Conservation (phyloP, 805 yeast species). For the Starmerella khaoyaiensis region DNA sequence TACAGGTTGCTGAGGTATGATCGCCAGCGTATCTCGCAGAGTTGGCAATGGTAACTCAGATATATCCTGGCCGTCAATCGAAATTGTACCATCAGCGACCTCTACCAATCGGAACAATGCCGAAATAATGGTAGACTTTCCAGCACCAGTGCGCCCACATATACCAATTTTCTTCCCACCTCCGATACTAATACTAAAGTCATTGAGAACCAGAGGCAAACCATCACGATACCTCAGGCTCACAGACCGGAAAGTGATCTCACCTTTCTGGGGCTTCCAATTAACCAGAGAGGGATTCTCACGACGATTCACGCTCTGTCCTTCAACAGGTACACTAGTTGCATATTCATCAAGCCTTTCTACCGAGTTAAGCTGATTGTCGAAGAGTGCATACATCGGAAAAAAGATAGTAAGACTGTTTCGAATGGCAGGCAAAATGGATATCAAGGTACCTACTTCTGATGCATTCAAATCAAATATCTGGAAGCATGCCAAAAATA, state of each 20-base stretch:
- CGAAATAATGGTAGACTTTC: slow-evolving; percentile 62
- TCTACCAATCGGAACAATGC: slow-evolving; percentile 59
- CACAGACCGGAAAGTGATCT: slow-evolving; percentile 44
- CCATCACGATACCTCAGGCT: slow-evolving; percentile 47
- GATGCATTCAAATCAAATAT: slow-evolving; percentile 48
- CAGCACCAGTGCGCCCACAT: slow-evolving; percentile 87
- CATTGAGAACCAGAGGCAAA: slow-evolving; percentile 51
- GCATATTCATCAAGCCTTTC: slow-evolving; percentile 60
- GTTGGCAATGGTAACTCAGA: slow-evolving; percentile 48
- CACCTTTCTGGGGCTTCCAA: slow-evolving; percentile 55
- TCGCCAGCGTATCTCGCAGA: slow-evolving; percentile 56
- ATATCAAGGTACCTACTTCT: slow-evolving; percentile 50
- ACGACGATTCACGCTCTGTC: slow-evolving; percentile 56
- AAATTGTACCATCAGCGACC: slow-evolving; percentile 37
- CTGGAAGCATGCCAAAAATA: slow-evolving; percentile 45
- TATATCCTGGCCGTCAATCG: slow-evolving; percentile 58
- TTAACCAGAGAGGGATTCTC: slow-evolving; percentile 35
- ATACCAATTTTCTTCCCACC: slow-evolving; percentile 63
- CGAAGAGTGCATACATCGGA: slow-evolving; percentile 52
- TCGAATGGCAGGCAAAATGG: slow-evolving; percentile 42
- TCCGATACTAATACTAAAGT: slow-evolving; percentile 37
- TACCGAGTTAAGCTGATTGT: slow-evolving; percentile 61
- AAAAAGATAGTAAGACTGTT: slow-evolving; percentile 46
- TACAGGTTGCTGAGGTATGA: slow-evolving; percentile 83
- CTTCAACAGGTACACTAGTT: slow-evolving; percentile 31